phyloP scores from a whole-genome alignment of 1,284 basidiomycete genomes.

The Sporisorium exsertum region DNA sequence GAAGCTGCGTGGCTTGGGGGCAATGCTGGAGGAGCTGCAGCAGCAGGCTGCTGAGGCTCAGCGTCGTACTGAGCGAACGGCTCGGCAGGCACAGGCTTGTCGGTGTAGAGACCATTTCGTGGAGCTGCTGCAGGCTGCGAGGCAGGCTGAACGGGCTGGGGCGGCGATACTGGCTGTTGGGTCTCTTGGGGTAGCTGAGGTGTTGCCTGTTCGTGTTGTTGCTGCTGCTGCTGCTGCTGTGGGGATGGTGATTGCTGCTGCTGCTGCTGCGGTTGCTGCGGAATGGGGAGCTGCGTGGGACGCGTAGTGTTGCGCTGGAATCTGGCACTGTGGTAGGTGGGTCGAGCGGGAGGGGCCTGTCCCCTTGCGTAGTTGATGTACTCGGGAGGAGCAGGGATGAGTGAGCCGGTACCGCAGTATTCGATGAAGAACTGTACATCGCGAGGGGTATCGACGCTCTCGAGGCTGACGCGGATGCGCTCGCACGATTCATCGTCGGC shows the following conservation, averaged over 20 bases:
- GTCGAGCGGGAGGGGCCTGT: constrained; percentile 59
- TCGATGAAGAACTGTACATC: constrained; percentile 66
- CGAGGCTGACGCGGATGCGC: constrained; percentile 64
- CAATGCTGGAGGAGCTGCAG: constrained; percentile 10
- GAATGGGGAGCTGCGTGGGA: constrained; percentile 43
- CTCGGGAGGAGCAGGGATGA: constrained; percentile 66
- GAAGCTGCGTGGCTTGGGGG: constrained; percentile 8
- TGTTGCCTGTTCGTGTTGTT: constrained; percentile 21
- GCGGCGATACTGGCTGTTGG: constrained; percentile 13
- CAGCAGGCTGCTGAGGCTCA: constrained; percentile 15
- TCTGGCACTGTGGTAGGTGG: constrained; percentile 54
- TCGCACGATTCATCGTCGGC: constrained; percentile 81
- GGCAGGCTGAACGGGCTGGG: constrained; percentile 11
- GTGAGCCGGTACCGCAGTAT: constrained; percentile 62
- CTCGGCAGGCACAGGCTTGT: constrained; percentile 41
- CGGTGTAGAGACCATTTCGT: constrained; percentile 26
- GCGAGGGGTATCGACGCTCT: constrained; percentile 61
- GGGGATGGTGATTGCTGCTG: constrained; percentile 25
- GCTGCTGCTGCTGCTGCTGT: constrained; percentile 33
- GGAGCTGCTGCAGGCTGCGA: constrained; percentile 12
- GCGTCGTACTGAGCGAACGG: constrained; percentile 21
- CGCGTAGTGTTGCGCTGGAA: constrained; percentile 64
- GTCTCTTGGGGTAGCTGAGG: constrained; percentile 20
- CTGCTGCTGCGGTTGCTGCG: constrained; percentile 29
- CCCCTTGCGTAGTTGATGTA: constrained; percentile 68